These are phyloP conservation scores for Trypanosoma avium DNA, from an alignment of 208 protist species.

Conservation along the genomic window DNA sequence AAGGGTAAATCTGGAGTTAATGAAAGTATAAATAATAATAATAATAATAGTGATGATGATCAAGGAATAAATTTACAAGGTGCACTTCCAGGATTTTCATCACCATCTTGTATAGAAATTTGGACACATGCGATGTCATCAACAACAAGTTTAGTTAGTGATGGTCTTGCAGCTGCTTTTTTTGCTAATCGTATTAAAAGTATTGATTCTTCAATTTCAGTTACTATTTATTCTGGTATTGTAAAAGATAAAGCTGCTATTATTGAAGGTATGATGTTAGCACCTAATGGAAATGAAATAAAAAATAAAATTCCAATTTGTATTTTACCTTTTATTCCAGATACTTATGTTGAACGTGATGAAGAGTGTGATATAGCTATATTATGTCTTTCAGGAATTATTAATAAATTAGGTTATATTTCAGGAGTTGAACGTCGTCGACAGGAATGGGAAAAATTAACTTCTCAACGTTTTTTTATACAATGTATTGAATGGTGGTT, in stretches of 20 bases:
- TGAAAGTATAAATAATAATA: background rate
- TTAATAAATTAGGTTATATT: conserved; percentile 4
- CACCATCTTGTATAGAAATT: conserved; percentile 65
- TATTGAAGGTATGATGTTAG: conserved; percentile 15
- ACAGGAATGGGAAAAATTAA: conserved; percentile 21
- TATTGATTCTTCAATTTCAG: conserved; percentile 10
- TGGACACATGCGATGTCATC: conserved; percentile 77
- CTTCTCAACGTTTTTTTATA: conserved; percentile 36
- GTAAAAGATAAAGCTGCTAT: conserved; percentile 11
- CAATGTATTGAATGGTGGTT: conserved; percentile 76
- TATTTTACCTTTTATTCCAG: conserved; percentile 4
- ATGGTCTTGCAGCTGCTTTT: conserved; percentile 59
- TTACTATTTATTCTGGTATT: conserved; percentile 22
- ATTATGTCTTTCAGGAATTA: conserved; percentile 58
- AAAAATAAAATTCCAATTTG: background rate
- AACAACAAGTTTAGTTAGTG: conserved; percentile 38
- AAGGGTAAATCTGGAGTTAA: background rate
- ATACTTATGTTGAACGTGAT: conserved; percentile 28
- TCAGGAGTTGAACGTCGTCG: conserved; percentile 4
- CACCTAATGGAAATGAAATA: background rate
- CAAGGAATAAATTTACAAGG: conserved; percentile 12
- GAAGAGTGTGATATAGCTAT: conserved; percentile 68
- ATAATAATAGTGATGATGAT: conserved; percentile 5
- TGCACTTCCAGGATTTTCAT: conserved; percentile 33
- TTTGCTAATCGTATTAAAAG: conserved; percentile 38